These are phyloP conservation scores for Debaryomycetaceae sp. DNA, from an alignment of 1,139 yeast species.

Conservation along the genomic window DNA sequence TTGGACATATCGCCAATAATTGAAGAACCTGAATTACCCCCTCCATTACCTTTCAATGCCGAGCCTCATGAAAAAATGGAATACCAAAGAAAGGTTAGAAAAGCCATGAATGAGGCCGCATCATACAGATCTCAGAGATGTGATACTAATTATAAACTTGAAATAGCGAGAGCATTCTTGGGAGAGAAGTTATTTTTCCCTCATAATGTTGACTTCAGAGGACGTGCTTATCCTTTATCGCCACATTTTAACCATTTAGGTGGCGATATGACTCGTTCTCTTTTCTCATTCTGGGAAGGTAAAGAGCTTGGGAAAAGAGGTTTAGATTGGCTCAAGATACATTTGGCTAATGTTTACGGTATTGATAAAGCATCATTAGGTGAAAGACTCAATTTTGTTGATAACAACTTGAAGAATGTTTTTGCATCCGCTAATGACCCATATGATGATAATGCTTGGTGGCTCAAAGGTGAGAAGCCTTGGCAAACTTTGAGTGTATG, in stretches of 20 bases:
- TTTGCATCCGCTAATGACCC: constrained; percentile 73
- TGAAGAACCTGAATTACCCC: constrained; percentile 57
- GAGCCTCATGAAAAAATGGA: constrained; percentile 72
- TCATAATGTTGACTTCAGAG: constrained; percentile 82
- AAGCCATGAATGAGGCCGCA: constrained; percentile 57
- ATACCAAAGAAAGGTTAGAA: constrained; percentile 62
- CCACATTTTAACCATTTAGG: constrained; percentile 83
- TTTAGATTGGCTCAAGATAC: constrained; percentile 84
- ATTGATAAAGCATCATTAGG: constrained; percentile 77
- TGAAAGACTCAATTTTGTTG: constrained; percentile 73
- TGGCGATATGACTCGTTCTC: constrained; percentile 83
- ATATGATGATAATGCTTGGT: constrained; percentile 59
- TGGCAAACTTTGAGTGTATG: constrained; percentile 94
- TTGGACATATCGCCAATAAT: constrained; percentile 73
- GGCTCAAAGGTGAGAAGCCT: constrained; percentile 88
- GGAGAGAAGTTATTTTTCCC: constrained; percentile 93
- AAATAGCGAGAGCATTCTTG: constrained; percentile 87
- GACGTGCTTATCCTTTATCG: constrained; percentile 92
- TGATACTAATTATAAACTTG: constrained; percentile 88
- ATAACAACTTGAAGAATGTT: constrained; percentile 61
- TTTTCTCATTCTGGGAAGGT: constrained; percentile 87
- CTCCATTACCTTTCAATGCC: constrained; percentile 59
- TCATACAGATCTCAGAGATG: constrained; percentile 83
- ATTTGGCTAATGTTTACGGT: constrained; percentile 85
- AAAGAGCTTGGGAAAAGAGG: constrained; percentile 73